These are phyloP conservation scores for Xerocomellus intermedius DNA, from an alignment of 768 basidiomycete genomes.

Conservation along the genomic window DNA sequence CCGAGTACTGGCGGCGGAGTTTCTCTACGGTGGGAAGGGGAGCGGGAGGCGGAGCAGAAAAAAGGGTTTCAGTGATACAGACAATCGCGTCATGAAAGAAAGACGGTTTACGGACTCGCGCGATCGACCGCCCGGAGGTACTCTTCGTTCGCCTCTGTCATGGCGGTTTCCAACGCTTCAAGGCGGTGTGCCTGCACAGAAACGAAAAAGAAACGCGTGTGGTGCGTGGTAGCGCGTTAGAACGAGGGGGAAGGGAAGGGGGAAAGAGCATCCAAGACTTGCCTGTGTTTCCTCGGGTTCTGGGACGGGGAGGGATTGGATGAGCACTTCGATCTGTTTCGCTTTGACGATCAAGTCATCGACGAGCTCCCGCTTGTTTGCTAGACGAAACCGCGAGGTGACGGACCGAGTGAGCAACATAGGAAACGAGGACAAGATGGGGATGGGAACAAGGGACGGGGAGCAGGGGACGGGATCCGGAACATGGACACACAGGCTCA, in stretches of 20 bases:
- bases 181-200: slow-evolving; percentile 59
- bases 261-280: background rate
- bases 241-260: no score
- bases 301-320: slow-evolving; percentile 73
- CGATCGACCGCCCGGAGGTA: slow-evolving; percentile 70
- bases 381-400: slow-evolving; percentile 38
- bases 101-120: slow-evolving; percentile 56
- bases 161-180: slow-evolving; percentile 63
- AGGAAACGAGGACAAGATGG: background rate
- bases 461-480: background rate
- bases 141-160: slow-evolving; percentile 71
- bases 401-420: background rate
- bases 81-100: background rate
- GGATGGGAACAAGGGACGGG: background rate
- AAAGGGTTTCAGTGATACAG: background rate
- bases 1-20: slow-evolving; percentile 59
- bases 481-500: slow-evolving; percentile 19
- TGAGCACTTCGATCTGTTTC: slow-evolving; percentile 85
- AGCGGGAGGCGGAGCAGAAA: background rate
- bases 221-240: no score
- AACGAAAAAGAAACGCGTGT: background rate
- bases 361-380: slow-evolving; percentile 82
- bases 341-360: slow-evolving; percentile 81
- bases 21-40: slow-evolving; percentile 39
- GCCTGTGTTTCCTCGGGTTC: slow-evolving; percentile 78